Evolutionary conservation across 257 asterid genomes (phyloP).

Genomic region (Gentiana straminea): DNA sequence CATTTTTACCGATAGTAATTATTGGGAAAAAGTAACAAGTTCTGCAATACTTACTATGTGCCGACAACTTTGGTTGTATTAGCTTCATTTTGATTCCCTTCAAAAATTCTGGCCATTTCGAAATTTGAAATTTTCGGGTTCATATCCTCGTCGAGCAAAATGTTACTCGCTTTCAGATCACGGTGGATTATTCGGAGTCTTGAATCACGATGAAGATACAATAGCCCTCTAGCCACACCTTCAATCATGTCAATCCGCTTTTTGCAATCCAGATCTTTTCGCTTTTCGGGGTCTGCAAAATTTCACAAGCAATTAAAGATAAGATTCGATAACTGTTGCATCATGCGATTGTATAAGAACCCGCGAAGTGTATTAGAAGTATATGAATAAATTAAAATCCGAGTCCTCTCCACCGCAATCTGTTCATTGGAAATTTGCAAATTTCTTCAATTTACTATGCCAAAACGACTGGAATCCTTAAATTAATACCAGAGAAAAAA

Average conservation of each 20-base stretch:
- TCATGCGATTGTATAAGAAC: too few relatives aligned
- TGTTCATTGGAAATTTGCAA: too few relatives aligned
- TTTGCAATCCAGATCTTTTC: slow-evolving; percentile 11
- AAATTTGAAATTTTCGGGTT: slow-evolving; percentile 24
- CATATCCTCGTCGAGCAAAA: slow-evolving; percentile 24
- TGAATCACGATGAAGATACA: slow-evolving; percentile 19
- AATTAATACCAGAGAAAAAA: too few relatives aligned
- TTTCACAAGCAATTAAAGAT: background rate
- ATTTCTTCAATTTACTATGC: too few relatives aligned
- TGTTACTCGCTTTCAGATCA: slow-evolving; percentile 26
- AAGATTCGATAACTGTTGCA: too few relatives aligned
- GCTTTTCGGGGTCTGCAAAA: slow-evolving; percentile 12
- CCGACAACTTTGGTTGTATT: slow-evolving; percentile 27
- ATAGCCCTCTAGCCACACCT: slow-evolving; percentile 17
- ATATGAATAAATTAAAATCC: too few relatives aligned
- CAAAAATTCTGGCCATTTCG: slow-evolving; percentile 25
- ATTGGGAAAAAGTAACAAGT: too few relatives aligned
- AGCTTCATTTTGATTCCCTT: slow-evolving; percentile 19
- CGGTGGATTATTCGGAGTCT: slow-evolving; percentile 25
- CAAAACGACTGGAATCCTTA: too few relatives aligned
- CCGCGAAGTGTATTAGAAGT: too few relatives aligned
- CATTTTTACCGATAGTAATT: background rate
- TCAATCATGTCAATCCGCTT: slow-evolving; percentile 13
- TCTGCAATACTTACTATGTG: slow-evolving; percentile 16
- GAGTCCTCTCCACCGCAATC: too few relatives aligned